phyloP scores from a whole-genome alignment of 768 basidiomycete species.

The Leccinum truebloodii region DNA sequence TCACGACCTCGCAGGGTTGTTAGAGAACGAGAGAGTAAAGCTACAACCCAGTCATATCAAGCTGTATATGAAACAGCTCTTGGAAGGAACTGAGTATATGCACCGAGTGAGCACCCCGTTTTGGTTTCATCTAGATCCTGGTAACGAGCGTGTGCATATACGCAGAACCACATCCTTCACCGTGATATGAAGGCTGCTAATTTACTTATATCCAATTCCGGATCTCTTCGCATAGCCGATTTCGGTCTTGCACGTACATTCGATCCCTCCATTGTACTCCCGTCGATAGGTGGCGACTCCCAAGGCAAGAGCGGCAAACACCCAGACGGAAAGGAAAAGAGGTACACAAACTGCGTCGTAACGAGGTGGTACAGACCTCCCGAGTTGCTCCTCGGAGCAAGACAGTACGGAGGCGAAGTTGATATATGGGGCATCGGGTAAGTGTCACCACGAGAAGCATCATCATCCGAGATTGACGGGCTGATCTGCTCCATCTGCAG shows the following conservation, averaged over 20 bases:
- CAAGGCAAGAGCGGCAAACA: conserved; percentile 32
- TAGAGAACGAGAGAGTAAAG: conserved; percentile 89
- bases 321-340: conserved; percentile 53
- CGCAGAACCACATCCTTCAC: conserved; percentile 92
- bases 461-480: not conserved
- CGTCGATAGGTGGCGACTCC: conserved; percentile 19
- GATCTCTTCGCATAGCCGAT: conserved; percentile 87
- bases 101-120: conserved; percentile 67
- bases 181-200: conserved; percentile 99
- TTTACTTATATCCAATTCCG: conserved; percentile 86
- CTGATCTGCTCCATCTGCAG: conserved; percentile 39
- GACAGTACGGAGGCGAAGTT: conserved; percentile 89
- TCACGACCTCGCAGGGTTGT: conserved; percentile 92
- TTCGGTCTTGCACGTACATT: conserved; percentile 92
- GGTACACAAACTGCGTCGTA: conserved; percentile 95
- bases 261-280: conserved; percentile 50
- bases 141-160: conserved; percentile 12
- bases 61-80: conserved; percentile 91
- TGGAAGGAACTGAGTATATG: conserved; percentile 97
- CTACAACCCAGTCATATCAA: conserved; percentile 87
- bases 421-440: conserved; percentile 99
- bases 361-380: conserved; percentile 96
- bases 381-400: conserved; percentile 85
- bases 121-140: conserved; percentile 2
- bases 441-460: conserved; percentile 26